A percentile compares a stretch with the other conserved stretches of the same genome.
phyloP scores from a whole-genome alignment of 1,284 basidiomycete species.

The Leccinum subrobustum region DNA sequence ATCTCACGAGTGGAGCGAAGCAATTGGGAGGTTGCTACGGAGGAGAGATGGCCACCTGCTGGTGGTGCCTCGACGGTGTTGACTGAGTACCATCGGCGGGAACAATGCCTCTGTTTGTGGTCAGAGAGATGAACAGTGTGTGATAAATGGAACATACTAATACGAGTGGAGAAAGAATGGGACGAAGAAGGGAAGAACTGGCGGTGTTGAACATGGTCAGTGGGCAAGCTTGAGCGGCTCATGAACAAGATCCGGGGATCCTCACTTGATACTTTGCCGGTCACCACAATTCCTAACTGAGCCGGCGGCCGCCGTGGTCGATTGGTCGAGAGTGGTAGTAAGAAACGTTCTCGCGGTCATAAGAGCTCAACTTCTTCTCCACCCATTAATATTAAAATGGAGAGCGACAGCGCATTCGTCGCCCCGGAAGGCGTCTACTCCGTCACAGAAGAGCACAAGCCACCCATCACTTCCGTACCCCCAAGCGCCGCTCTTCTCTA shows the following conservation, averaged over 20 bases:
- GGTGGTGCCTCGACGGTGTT: slow-evolving; percentile 54
- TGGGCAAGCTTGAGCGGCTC: slow-evolving; percentile 7
- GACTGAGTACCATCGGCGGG: slow-evolving; percentile 45
- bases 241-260: slow-evolving; percentile 29
- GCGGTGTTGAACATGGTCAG: slow-evolving; percentile 24
- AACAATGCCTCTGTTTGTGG: slow-evolving; percentile 2
- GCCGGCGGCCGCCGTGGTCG: not conserved
- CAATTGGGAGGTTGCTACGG: slow-evolving; percentile 63
- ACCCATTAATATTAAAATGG: slow-evolving; percentile 61
- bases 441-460: slow-evolving; percentile 81
- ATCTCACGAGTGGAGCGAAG: slow-evolving; percentile 63
- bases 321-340: not conserved
- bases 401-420: slow-evolving; percentile 78
- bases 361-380: not conserved
- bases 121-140: slow-evolving; percentile 2
- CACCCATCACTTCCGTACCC: slow-evolving; percentile 47
- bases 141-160: slow-evolving; percentile 5
- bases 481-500: slow-evolving; percentile 49
- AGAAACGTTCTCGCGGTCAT: slow-evolving; percentile 20
- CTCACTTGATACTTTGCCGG: slow-evolving; percentile 13
- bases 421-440: slow-evolving; percentile 87
- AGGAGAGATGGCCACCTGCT: slow-evolving; percentile 70
- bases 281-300: not conserved
- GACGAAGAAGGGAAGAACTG: slow-evolving; percentile 13
- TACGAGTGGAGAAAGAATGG: slow-evolving; percentile 21